These are phyloP conservation scores for Russula sp. DNA, from an alignment of 768 basidiomycete genomes.

Conservation along the genomic window DNA sequence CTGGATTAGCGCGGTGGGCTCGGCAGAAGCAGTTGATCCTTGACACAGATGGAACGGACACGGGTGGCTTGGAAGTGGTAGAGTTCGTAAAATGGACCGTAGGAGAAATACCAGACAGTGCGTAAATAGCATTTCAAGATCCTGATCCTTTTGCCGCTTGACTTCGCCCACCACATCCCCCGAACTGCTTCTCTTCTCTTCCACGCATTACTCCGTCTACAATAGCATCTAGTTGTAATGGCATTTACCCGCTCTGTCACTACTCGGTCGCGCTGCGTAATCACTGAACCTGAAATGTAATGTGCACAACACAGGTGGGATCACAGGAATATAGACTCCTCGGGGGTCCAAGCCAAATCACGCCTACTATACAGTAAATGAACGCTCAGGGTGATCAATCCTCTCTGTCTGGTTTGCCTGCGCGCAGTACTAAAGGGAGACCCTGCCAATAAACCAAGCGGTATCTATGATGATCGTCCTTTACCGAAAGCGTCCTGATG, in stretches of 20 bases:
- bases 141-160: not conserved
- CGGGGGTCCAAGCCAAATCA: not conserved
- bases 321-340: not conserved
- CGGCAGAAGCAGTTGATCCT: conserved; percentile 12
- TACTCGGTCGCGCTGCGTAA: not conserved
- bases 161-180: not conserved
- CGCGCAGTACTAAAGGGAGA: conserved; percentile 35
- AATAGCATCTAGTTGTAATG: not conserved
- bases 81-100: conserved; percentile 23
- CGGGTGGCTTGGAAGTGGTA: conserved; percentile 17
- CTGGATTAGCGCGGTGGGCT: conserved; percentile 20
- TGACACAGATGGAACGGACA: conserved; percentile 15
- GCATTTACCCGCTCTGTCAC: not conserved
- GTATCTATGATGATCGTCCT: conserved; percentile 51
- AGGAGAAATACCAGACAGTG: conserved; percentile 5
- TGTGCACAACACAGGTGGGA: too few relatives aligned
- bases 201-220: not conserved
- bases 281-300: not conserved
- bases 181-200: not conserved
- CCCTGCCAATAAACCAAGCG: conserved; percentile 38
- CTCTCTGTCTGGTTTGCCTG: not conserved
- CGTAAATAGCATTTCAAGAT: not conserved
- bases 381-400: not conserved
- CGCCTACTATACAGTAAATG: not conserved
- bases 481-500: conserved; percentile 50